phyloP scores from a whole-genome alignment of 768 basidiomycete species.

The Cystofilobasidium macerans region DNA sequence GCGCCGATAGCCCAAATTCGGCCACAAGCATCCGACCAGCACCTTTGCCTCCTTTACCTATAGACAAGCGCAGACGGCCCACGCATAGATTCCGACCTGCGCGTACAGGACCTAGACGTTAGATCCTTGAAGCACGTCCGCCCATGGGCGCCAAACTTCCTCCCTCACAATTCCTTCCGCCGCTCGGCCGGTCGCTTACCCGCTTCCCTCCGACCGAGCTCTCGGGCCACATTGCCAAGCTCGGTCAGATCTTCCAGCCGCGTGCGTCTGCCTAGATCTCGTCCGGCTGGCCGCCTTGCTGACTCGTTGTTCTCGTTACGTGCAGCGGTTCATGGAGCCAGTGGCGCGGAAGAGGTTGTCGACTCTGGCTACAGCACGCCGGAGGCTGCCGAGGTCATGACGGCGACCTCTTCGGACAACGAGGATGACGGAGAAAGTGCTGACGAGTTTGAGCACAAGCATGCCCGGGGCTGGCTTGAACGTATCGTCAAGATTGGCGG shows the following conservation, averaged over 20 bases:
- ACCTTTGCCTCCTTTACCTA: not conserved
- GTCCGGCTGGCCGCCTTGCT: not conserved
- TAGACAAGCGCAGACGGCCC: too few relatives aligned
- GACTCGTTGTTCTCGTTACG: not conserved
- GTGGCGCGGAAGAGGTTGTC: slow-evolving; percentile 15
- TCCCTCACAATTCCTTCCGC: slow-evolving; percentile 22
- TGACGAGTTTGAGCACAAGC: slow-evolving; percentile 57
- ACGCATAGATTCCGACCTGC: not conserved
- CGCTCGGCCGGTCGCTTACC: not conserved
- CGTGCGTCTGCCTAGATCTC: slow-evolving; percentile 3
- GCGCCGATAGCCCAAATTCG: too few relatives aligned
- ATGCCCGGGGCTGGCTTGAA: slow-evolving; percentile 63
- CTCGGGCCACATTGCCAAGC: not conserved
- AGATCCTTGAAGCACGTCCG: not conserved
- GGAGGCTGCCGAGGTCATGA: slow-evolving; percentile 49
- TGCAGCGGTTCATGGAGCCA: slow-evolving; percentile 21
- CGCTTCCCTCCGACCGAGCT: not conserved
- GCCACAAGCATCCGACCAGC: too few relatives aligned
- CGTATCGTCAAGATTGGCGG: slow-evolving; percentile 55
- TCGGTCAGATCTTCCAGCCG: slow-evolving; percentile 21
- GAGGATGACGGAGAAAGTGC: slow-evolving; percentile 49
- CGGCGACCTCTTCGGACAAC: not conserved
- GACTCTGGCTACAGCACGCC: slow-evolving; percentile 48
- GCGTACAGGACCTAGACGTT: not conserved
- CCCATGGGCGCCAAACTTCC: slow-evolving; percentile 3